These are phyloP conservation scores for Xenosphaeropsis pyriputrescens DNA, from an alignment of 2,329 filamentous ascomycete genomes.

Conservation along the genomic window DNA sequence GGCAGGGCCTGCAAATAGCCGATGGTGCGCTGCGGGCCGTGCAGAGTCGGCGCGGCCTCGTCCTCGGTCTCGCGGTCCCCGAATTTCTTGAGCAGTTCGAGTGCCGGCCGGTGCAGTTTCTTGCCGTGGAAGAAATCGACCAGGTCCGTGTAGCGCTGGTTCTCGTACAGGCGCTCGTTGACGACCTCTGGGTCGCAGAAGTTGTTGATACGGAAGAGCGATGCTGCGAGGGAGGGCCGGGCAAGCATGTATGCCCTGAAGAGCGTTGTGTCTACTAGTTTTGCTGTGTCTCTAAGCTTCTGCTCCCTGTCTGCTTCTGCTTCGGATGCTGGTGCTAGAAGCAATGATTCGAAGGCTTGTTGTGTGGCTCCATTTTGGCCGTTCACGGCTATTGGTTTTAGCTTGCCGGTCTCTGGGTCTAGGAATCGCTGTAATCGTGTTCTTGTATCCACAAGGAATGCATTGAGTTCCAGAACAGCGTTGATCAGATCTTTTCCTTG, in stretches of 20 bases:
- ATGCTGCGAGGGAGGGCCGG: constrained; percentile 68
- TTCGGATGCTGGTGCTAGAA: constrained; percentile 25
- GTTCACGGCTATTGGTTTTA: constrained; percentile 31
- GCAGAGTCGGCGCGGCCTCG: constrained; percentile 40
- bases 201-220: constrained; percentile 88
- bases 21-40: constrained; percentile 72
- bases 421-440: constrained; percentile 46
- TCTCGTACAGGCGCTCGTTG: constrained; percentile 81
- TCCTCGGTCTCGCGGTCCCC: constrained; percentile 43
- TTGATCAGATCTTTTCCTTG: constrained; percentile 74
- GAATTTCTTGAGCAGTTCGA: constrained; percentile 71
- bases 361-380: constrained; percentile 26
- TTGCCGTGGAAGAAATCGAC: constrained; percentile 98
- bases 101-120: constrained; percentile 73
- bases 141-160: constrained; percentile 77
- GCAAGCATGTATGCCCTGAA: constrained; percentile 95
- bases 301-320: constrained; percentile 45
- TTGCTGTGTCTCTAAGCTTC: constrained; percentile 62
- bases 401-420: constrained; percentile 44
- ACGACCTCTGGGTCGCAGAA: constrained; percentile 95
- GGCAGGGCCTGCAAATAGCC: constrained; percentile 82
- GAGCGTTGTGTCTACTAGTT: constrained; percentile 80
- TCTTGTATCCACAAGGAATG: constrained; percentile 78
- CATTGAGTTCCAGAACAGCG: constrained; percentile 70
- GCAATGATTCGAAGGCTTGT: constrained; percentile 38